Base-by-base conservation (phyloP, 2,329 filamentous ascomycete genomes). In the Ceratocystis albifundus region DNA sequence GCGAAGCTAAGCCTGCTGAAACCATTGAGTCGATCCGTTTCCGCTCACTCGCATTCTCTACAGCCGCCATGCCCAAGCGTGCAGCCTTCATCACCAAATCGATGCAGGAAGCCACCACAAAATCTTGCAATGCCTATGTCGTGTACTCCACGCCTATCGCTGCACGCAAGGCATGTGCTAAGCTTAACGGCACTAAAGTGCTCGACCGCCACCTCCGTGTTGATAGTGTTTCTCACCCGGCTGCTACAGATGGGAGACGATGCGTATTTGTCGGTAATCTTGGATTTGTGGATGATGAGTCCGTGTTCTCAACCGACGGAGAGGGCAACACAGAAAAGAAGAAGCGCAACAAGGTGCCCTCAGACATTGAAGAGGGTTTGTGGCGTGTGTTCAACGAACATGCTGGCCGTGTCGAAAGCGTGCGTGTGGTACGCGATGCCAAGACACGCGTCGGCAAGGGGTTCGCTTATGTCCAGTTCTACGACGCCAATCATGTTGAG, bases 181-280 rank as follows among this genome's bases (percentile, higher is more conserved):
- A 83, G 48, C 83, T 99, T 50, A 99, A 99, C 71, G 94, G 92
- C 62, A 89, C 84, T 1, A 79, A 90, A 17, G 82, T 97, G 2
- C 83, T 99, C 17, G 88, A 89, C 70, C 87, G 94, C 41, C 94
- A 99, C 76, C 78, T 99, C 66, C 86, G 93, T 53, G 93, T 93
- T 28, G 94, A 99, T 77, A 90, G 86, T 70, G 87, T 99, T 44
- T 90, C 92, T 0, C 91, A 96, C 75, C 94, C 94, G 0, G 82
- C 88, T 15, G 84, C 87, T 50, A 84, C 87, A 20, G 93, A 96
- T 73, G 86, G 96, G 75, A 86, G 88, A 68, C 88, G 92, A 65
- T 99, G 94, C 75, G 87, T 99, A 17, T 99, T 99, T 73, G 89
- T 99, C 30, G 94, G 94, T 61, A 99, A 99, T 73, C 82, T 99